phyloP scores from a whole-genome alignment of 768 basidiomycete species.

The Rhizopogon vesiculosus region DNA sequence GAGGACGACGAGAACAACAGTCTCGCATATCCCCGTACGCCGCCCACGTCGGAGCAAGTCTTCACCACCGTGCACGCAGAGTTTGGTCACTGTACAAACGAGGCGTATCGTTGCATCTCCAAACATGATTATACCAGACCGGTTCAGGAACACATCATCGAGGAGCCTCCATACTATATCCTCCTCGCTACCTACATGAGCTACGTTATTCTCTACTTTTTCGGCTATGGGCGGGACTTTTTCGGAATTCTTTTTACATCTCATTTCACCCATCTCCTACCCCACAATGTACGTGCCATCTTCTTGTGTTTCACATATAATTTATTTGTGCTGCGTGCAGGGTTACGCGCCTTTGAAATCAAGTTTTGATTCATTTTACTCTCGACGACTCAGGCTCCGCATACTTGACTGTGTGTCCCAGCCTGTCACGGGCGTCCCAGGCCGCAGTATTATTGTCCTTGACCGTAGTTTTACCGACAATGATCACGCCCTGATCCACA shows the following conservation, averaged over 20 bases:
- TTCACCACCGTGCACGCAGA: constrained; percentile 83
- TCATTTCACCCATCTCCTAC: constrained; percentile 78
- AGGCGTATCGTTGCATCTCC: constrained; percentile 65
- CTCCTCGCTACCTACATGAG: constrained; percentile 88
- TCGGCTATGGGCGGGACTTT: constrained; percentile 95
- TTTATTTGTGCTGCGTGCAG: constrained; percentile 33
- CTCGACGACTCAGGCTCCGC: constrained; percentile 88
- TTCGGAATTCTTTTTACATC: constrained; percentile 77
- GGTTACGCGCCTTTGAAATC: constrained; percentile 96
- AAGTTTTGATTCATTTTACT: constrained; percentile 99
- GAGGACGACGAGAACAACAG: constrained; percentile 54
- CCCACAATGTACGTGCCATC: constrained; percentile 61
- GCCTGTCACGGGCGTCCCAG: constrained; percentile 92
- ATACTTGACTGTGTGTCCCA: constrained; percentile 95
- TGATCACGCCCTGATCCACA: constrained; percentile 71
- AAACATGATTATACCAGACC: constrained; percentile 46
- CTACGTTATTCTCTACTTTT: constrained; percentile 85
- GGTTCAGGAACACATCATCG: constrained; percentile 54
- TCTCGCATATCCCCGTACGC: constrained; percentile 53
- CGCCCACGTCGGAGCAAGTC: constrained; percentile 78
- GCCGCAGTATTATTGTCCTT: constrained; percentile 82
- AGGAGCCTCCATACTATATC: constrained; percentile 91
- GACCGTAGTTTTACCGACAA: constrained; percentile 83
- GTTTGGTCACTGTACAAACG: constrained; percentile 87
- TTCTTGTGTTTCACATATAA: background rate